Percentiles rank a stretch among this genome's conserved stretches.
phyloP scores from a whole-genome alignment of 371 early-diverging fungal genomes.

The Rhizopus sp. region DNA sequence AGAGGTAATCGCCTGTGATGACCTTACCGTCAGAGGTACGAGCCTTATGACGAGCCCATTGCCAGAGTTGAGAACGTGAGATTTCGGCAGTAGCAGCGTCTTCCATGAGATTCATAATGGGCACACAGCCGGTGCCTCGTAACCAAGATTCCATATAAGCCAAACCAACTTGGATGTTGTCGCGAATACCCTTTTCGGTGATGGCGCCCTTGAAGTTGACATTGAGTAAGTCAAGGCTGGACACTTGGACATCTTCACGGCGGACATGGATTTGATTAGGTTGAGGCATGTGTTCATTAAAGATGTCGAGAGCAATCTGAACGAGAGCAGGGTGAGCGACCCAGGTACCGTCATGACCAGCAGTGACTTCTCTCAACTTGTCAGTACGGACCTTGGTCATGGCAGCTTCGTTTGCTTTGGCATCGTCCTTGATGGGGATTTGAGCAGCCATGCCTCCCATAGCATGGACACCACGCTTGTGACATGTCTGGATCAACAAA shows the following conservation, averaged over 20 bases:
- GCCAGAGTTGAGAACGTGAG: conserved; percentile 94
- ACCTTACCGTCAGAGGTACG: conserved; percentile 79
- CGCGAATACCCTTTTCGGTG: conserved; percentile 88
- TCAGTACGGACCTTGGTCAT: conserved; percentile 92
- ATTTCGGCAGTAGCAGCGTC: conserved; percentile 92
- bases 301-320: conserved; percentile 82
- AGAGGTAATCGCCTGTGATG: conserved; percentile 76
- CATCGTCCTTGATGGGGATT: conserved; percentile 94
- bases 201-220: conserved; percentile 78
- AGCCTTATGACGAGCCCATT: conserved; percentile 92
- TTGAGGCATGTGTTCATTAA: conserved; percentile 93
- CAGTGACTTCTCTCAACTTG: conserved; percentile 91
- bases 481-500: conserved; percentile 94
- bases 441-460: conserved; percentile 99
- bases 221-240: conserved; percentile 82
- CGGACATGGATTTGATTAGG: conserved; percentile 94
- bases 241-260: conserved; percentile 88
- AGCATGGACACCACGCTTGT: conserved; percentile 95
- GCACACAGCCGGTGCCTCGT: conserved; percentile 93
- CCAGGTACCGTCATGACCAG: conserved; percentile 97
- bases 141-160: conserved; percentile 97
- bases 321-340: conserved; percentile 97
- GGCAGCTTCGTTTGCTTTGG: conserved; percentile 84
- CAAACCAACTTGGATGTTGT: conserved; percentile 89
- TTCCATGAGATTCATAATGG: conserved; percentile 69